These are phyloP conservation scores for Agaricus sinodeliciosus DNA, from an alignment of 768 basidiomycete genomes.

Conservation along the genomic window DNA sequence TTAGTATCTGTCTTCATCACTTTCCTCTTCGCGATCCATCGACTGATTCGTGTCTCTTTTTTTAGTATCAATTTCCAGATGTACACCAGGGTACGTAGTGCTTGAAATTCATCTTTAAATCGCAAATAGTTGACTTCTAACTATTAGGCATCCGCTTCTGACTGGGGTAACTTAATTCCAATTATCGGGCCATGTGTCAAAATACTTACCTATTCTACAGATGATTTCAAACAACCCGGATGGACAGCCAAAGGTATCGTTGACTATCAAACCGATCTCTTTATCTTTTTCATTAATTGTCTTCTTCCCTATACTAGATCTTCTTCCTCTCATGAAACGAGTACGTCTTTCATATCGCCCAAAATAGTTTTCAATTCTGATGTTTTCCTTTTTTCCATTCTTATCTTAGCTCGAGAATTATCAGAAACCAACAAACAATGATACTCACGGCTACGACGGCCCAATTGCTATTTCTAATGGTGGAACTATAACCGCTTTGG, in stretches of 20 bases:
- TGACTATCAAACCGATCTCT: background rate
- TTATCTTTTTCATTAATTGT: background rate
- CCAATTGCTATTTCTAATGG: constrained; percentile 73
- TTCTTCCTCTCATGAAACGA: constrained; percentile 68
- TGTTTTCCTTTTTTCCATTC: background rate
- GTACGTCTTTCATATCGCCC: constrained; percentile 18
- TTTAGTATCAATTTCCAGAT: constrained; percentile 75
- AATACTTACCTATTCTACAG: constrained; percentile 26
- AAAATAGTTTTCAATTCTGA: background rate
- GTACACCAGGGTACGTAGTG: constrained; percentile 49
- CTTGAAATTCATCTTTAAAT: no score
- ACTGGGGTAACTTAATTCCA: constrained; percentile 45
- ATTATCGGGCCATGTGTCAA: background rate
- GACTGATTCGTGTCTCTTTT: background rate
- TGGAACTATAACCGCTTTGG: constrained; percentile 54
- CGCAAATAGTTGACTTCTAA: background rate
- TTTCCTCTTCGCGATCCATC: background rate
- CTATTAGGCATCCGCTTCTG: constrained; percentile 57
- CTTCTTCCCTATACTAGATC: constrained; percentile 31
- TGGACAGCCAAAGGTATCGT: constrained; percentile 56
- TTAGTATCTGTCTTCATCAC: constrained; percentile 16
- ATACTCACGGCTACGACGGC: constrained; percentile 64
- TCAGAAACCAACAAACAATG: constrained; percentile 63
- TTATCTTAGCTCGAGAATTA: constrained; percentile 62
- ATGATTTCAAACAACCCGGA: constrained; percentile 67